Percentiles rank a stretch among this genome's conserved stretches.
phyloP scores from a whole-genome alignment of 345 rosid species.

The Arabis hirsuta region DNA sequence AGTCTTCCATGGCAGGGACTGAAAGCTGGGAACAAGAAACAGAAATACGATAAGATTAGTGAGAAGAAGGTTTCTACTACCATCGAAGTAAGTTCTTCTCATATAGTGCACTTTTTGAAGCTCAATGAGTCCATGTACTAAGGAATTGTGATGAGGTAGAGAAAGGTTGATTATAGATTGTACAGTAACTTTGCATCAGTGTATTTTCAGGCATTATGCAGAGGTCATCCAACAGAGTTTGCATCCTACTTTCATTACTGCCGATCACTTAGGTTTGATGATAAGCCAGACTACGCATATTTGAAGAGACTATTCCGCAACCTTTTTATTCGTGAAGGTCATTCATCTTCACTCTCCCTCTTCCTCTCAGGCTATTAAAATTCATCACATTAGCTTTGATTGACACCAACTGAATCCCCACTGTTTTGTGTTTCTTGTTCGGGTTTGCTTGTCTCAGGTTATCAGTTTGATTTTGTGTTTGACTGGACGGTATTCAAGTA shows the following conservation, averaged over 20 bases:
- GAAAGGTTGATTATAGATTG: slow-evolving; percentile 13
- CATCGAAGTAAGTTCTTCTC: slow-evolving; percentile 50
- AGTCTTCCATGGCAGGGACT: slow-evolving; percentile 99
- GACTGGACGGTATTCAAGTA: slow-evolving; percentile 95
- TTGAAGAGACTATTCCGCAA: slow-evolving; percentile 92
- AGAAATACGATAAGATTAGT: slow-evolving; percentile 93
- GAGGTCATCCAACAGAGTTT: slow-evolving; percentile 95
- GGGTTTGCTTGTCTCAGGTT: slow-evolving; percentile 58
- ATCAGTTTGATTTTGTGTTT: slow-evolving; percentile 94
- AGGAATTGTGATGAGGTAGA: not conserved
- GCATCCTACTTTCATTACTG: slow-evolving; percentile 96
- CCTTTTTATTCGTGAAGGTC: slow-evolving; percentile 95
- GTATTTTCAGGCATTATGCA: slow-evolving; percentile 71
- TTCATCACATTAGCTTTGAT: slow-evolving; percentile 8
- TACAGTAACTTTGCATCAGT: slow-evolving; percentile 34
- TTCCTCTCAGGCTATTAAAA: slow-evolving; percentile 6
- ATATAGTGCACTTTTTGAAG: slow-evolving; percentile 1
- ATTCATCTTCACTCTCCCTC: slow-evolving; percentile 6
- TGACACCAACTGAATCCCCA: not conserved
- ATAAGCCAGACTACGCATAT: slow-evolving; percentile 95
- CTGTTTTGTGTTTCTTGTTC: slow-evolving; percentile 19
- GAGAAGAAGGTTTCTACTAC: slow-evolving; percentile 96
- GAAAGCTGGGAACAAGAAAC: slow-evolving; percentile 96
- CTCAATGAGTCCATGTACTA: not conserved
- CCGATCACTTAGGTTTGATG: slow-evolving; percentile 89